These are phyloP conservation scores for Perkinsus olseni DNA, from an alignment of 169 alveolate species.

Conservation along the genomic window DNA sequence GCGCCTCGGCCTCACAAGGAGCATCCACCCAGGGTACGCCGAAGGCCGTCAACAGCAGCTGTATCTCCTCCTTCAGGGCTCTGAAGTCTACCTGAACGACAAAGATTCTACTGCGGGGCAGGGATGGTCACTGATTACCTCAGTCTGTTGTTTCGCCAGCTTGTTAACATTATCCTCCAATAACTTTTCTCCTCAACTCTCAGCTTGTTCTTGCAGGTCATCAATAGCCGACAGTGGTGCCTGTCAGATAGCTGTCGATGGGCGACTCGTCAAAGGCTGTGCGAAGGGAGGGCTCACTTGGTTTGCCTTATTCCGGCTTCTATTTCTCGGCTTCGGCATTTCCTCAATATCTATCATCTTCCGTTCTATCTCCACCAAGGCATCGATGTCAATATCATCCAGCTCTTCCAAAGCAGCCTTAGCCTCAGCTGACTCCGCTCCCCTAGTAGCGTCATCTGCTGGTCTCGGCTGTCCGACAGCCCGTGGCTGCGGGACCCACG, in stretches of 20 bases:
- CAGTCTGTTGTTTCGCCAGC: neutral
- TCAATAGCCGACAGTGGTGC: neutral
- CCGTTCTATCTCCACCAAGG: neutral
- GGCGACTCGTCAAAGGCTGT: neutral
- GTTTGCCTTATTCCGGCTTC: neutral
- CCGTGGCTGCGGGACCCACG: neutral
- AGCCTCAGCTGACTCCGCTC: neutral
- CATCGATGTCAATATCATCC: neutral
- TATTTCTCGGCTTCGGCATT: neutral
- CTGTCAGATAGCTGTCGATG: neutral
- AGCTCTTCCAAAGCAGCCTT: neutral
- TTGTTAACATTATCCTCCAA: neutral
- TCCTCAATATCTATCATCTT: neutral
- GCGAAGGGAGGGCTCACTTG: neutral
- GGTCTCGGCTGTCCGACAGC: neutral
- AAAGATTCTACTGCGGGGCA: neutral
- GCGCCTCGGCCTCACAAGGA: slow-evolving; percentile 93
- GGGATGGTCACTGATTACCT: neutral
- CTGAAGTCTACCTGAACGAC: neutral
- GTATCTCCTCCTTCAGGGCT: slow-evolving; percentile 39
- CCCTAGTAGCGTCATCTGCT: neutral
- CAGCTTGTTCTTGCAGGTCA: neutral
- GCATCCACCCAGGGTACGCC: slow-evolving; percentile 88
- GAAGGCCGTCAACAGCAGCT: slow-evolving; percentile 59
- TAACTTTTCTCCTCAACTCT: neutral